These are phyloP conservation scores for Acorus gramineus DNA, from an alignment of 106 monocot genomes.

Conservation along the genomic window DNA sequence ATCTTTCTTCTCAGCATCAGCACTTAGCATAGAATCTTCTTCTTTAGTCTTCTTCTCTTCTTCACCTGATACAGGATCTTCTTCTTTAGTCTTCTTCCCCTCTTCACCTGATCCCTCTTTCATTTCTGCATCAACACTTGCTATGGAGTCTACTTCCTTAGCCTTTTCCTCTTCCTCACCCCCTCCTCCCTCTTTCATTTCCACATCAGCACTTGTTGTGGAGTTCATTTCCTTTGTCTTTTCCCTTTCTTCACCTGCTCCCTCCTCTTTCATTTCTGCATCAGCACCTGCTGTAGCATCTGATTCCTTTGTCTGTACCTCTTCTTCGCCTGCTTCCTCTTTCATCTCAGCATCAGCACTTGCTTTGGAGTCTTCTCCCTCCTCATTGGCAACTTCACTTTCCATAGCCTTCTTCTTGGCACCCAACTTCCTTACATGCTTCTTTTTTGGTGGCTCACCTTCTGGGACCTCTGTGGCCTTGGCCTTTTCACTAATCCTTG, in stretches of 20 bases:
- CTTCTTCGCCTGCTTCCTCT: background rate
- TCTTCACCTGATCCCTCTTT: constrained; percentile 3
- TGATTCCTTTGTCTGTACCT: background rate
- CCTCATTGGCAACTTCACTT: background rate
- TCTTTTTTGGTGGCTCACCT: constrained; percentile 38
- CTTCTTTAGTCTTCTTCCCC: background rate
- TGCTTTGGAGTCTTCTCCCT: background rate
- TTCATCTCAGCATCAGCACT: background rate
- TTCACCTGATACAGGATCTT: background rate
- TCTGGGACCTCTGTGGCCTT: constrained; percentile 37
- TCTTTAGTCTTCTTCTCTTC: constrained; percentile 1
- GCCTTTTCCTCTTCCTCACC: constrained; percentile 8
- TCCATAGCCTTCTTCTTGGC: constrained; percentile 19
- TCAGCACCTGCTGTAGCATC: background rate
- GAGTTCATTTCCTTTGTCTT: constrained; percentile 10
- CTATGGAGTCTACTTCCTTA: no score
- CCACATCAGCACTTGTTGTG: no score
- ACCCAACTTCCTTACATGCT: constrained; percentile 31
- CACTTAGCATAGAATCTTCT: background rate
- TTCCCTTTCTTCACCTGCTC: background rate
- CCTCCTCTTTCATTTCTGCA: background rate
- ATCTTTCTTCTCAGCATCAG: constrained; percentile 38
- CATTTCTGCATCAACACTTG: constrained; percentile 1
- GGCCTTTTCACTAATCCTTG: constrained; percentile 49
- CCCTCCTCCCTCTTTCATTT: background rate